Evolutionary conservation across 2,329 filamentous ascomycete species (phyloP), one percentile per base, ranked within the genome.

Genomic region (Leptographium galeiforme): DNA sequence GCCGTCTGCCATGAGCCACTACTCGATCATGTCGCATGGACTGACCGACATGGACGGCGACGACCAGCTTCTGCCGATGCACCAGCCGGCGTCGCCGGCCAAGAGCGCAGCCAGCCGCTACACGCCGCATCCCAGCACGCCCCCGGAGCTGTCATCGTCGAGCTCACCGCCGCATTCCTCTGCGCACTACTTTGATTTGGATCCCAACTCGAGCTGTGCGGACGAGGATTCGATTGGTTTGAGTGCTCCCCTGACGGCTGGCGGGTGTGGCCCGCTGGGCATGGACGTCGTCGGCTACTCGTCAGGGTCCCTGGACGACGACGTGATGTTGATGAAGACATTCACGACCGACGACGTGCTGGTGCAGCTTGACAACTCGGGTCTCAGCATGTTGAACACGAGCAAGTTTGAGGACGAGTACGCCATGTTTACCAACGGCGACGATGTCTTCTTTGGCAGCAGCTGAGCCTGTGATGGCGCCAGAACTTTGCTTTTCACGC

Each of bases 111-210:
- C 65, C 18, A 77, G 76, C 64, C 72, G 74, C 54, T 77, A 73
- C 64, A 77, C 75, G 1, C 60, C 61, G 47, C 56, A 61, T 11
- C 60, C 61, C 33, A 55, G 57, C 64, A 78, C 78, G 4, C 77
- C 78, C 6, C 79, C 79, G 1, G 78, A 77, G 56, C 73, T 82
- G 34, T 81, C 78, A n/a, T 73, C 78, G 56, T 78, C 78, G 25
- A 77, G 77, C 14, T 81, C 79, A 30, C 78, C 78, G 5, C 75
- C 74, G 33, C 67, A 72, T 7, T 62, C 63, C 6, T 57, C 58
- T 43, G 61, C 63, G n/a, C 70, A 67, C 46, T 75, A 71, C 63
- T 78, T 75, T 59, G 69, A 75, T 44, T 63, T 70, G 54, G 72
- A 75, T 44, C 65, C 69, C 43, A 68, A 66, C 61, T 63, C 65